These are phyloP conservation scores for Calycina marina DNA, from an alignment of 2,329 filamentous ascomycete genomes.

Conservation along the genomic window DNA sequence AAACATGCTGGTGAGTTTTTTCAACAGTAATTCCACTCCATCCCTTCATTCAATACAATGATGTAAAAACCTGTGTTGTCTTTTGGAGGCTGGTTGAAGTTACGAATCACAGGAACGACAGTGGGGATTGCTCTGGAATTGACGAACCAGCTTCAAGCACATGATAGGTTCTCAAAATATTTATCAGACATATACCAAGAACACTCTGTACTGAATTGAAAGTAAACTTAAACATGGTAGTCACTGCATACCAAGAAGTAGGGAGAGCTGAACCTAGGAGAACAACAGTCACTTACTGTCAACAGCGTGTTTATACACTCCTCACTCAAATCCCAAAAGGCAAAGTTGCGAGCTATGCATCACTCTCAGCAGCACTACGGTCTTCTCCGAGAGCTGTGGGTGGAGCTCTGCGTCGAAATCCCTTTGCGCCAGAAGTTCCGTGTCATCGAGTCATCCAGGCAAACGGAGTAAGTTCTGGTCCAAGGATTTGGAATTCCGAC, in stretches of 20 bases:
- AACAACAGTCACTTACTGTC: background rate
- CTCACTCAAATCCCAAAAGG: conserved; percentile 46
- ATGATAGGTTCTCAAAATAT: background rate
- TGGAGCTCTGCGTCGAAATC: conserved; percentile 43
- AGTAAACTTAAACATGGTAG: conserved; percentile 7
- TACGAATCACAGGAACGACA: conserved; percentile 10
- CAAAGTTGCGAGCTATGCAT: conserved; percentile 43
- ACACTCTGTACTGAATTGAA: background rate
- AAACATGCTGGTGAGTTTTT: too few species aligned
- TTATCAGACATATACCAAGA: background rate
- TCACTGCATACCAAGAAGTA: conserved; percentile 17
- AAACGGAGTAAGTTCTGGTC: conserved; percentile 28
- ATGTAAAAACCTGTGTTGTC: too few species aligned
- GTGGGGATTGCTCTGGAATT: conserved; percentile 13
- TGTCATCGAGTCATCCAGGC: conserved; percentile 45
- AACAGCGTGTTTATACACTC: conserved; percentile 34
- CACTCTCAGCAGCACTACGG: conserved; percentile 37
- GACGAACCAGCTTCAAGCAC: conserved; percentile 9
- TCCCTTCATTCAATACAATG: too few species aligned
- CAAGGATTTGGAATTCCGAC: too few species aligned
- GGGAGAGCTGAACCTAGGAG: background rate
- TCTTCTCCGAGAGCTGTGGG: conserved; percentile 50
- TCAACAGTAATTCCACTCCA: too few species aligned
- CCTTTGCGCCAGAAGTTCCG: conserved; percentile 47
- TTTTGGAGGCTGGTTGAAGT: conserved; percentile 8